Evolutionary conservation across 106 monocot genomes (phyloP).

Genomic region (Allium fistulosum): DNA sequence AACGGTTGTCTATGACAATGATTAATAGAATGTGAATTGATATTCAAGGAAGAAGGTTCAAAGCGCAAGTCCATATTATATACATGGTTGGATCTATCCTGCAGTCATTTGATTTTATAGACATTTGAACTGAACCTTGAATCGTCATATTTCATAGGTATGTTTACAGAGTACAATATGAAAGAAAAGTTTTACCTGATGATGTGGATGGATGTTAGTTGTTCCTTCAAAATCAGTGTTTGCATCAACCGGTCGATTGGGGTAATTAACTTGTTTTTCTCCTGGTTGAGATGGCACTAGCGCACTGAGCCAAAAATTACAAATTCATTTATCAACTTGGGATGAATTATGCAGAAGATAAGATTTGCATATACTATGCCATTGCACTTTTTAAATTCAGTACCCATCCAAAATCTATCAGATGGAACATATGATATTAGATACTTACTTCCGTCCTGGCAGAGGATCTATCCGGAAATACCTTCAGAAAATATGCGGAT

Average conservation of each 20-base stretch:
- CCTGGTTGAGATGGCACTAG: slow-evolving; percentile 72
- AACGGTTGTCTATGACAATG: too few species aligned
- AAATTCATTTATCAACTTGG: slow-evolving; percentile 13
- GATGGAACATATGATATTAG: too few species aligned
- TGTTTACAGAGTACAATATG: too few species aligned
- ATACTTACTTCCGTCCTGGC: slow-evolving; percentile 94
- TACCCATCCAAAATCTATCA: too few species aligned
- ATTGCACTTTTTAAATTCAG: slow-evolving; percentile 1
- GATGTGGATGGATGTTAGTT: slow-evolving; percentile 70
- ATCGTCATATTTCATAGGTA: too few species aligned
- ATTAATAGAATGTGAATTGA: too few species aligned
- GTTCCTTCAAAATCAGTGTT: slow-evolving; percentile 97
- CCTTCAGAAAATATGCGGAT: slow-evolving; percentile 27
- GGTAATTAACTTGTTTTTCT: slow-evolving; percentile 78
- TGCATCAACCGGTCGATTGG: slow-evolving; percentile 86
- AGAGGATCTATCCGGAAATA: slow-evolving; percentile 93
- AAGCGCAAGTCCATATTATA: too few species aligned
- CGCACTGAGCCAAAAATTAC: slow-evolving; percentile 47
- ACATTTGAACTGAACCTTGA: too few species aligned
- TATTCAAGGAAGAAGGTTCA: too few species aligned
- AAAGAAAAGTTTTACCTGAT: slow-evolving; percentile 38
- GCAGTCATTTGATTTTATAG: too few species aligned
- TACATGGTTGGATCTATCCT: too few species aligned
- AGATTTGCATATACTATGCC: background rate
- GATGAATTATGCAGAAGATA: background rate